Base-by-base conservation (phyloP, 2,329 filamentous ascomycete species). In the Fusarium redolens region DNA sequence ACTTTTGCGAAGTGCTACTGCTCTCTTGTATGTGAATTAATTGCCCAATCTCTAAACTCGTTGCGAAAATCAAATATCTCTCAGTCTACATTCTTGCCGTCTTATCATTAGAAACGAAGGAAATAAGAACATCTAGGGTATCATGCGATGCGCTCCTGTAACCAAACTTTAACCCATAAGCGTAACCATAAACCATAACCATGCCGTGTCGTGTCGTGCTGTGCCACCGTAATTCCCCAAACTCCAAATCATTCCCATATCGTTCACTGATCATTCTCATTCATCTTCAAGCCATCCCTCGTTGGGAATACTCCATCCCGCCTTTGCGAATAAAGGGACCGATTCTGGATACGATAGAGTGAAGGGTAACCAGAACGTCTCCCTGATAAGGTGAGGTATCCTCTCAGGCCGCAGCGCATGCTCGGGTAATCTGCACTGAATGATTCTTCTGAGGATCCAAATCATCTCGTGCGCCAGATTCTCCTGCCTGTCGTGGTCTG, bases 371-470 rank as follows among this genome's bases (percentile, higher is more conserved):
- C 79, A 81, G 51, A 82, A 82, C 2, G 66, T 71, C 28, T 70
- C 72, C 37, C 64, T 61, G 47, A 72, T 67, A 15, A 82, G 68
- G 31, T 74, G 73, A 43, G 71, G 72, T 17, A 68, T 73, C 20
- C 72, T 66, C 20, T 65, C 61, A 5, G 72, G 68, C 8, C 40
- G 69, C 9, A 78, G 68, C 28, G 61, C 61, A 38, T 79, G 72
- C 28, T 78, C 76, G 2, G 57, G 30, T 3, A 60, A 58, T 7
- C 61, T 54, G 9, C 76, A 55, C 18, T 71, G 57, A 7, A 70
- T 72, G 45, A 84, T 81, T 20, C 76, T 77, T 14, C 69, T 58
- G 52, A 85, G 72, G 9, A 84, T 74, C 80, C 82, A 84, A 31
- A 75, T 38, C 61, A 85, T 69, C 61, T 83, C 79, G 6, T 61